These are phyloP conservation scores for Pseudogymnoascus sp. DNA, from an alignment of 2,329 filamentous ascomycete genomes.

Conservation along the genomic window DNA sequence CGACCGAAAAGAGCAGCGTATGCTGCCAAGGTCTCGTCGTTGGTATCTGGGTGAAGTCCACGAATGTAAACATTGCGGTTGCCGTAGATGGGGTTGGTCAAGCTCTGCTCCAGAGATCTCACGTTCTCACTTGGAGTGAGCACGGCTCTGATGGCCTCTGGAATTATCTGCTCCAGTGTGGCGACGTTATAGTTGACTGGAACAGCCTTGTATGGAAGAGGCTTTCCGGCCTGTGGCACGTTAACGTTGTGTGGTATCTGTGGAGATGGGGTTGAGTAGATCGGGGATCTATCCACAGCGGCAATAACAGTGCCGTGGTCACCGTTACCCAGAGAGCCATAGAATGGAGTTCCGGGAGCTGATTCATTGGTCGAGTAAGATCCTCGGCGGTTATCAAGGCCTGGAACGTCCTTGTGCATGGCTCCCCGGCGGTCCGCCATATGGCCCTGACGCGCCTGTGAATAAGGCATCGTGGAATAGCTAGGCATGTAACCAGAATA, in stretches of 20 bases:
- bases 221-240: constrained; percentile 25
- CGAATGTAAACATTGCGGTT: constrained; percentile 99
- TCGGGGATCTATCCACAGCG: constrained; percentile 49
- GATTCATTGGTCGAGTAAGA: constrained; percentile 64
- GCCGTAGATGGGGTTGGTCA: constrained; percentile 83
- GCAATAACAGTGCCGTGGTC: constrained; percentile 53
- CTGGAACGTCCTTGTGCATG: constrained; percentile 42
- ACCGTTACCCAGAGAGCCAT: constrained; percentile 48
- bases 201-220: constrained; percentile 25
- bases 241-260: constrained; percentile 37
- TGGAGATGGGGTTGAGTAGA: constrained; percentile 60
- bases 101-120: constrained; percentile 85
- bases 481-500: constrained; percentile 27
- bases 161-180: constrained; percentile 49
- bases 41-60: constrained; percentile 88
- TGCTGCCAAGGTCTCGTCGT: constrained; percentile 75
- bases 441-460: constrained; percentile 22
- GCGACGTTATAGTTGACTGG: constrained; percentile 23
- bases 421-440: constrained; percentile 25
- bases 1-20: constrained; percentile 85
- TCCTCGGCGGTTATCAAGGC: constrained; percentile 56
- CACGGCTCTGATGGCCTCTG: constrained; percentile 80
- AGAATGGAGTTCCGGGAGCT: constrained; percentile 57
- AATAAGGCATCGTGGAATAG: constrained; percentile 26
- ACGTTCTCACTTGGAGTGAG: constrained; percentile 77